A percentile compares a stretch with the other conserved stretches of the same genome.
Conservation (phyloP, 768 basidiomycete species). For the Paxillus ammoniavirescens region DNA sequence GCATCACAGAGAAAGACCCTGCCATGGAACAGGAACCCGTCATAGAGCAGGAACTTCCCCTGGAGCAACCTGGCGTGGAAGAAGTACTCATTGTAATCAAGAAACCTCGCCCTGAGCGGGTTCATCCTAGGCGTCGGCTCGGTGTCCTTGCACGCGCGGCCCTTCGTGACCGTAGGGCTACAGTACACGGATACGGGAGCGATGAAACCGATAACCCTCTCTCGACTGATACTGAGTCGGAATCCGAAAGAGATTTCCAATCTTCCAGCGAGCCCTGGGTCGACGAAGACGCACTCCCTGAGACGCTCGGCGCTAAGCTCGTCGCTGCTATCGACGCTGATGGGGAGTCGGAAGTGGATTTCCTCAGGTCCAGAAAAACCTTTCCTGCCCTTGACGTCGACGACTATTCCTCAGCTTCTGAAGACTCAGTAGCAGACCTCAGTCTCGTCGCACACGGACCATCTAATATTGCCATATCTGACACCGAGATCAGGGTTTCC, state of each 20-base stretch:
- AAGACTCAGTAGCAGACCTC: constrained; percentile 18
- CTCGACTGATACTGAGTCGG: constrained; percentile 16
- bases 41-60: background rate
- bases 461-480: constrained; percentile 7
- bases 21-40: background rate
- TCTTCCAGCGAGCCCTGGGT: constrained; percentile 19
- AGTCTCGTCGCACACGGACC: constrained; percentile 22
- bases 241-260: constrained; percentile 17
- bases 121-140: constrained; percentile 3
- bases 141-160: constrained; percentile 22
- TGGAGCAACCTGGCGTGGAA: background rate
- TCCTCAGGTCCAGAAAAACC: background rate
- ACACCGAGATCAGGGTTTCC: constrained; percentile 7
- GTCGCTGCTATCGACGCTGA: constrained; percentile 23
- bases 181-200: background rate
- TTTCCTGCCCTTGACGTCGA: background rate
- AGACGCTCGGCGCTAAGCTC: constrained; percentile 26
- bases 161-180: constrained; percentile 17
- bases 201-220: constrained; percentile 3
- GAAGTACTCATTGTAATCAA: background rate
- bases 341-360: constrained; percentile 15
- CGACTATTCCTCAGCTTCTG: constrained; percentile 11
- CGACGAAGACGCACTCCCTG: constrained; percentile 20
- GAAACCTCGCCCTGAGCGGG: background rate
- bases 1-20: background rate